Conservation (phyloP, 306 rosid genomes). For the Fagus sylvatica region DNA sequence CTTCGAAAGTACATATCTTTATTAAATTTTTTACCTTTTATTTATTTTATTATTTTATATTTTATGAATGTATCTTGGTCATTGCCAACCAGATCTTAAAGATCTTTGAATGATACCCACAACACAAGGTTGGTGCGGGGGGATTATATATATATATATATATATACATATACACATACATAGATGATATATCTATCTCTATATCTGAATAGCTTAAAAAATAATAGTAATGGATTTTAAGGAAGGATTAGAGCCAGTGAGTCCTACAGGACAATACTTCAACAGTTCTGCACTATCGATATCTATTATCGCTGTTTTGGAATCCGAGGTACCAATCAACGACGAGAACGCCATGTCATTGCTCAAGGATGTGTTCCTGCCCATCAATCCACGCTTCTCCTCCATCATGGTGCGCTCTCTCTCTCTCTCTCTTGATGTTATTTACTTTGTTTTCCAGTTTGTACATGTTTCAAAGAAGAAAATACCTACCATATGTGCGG, state of each 20-base stretch:
- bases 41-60: too few species aligned
- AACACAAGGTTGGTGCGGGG: too few species aligned
- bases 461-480: too few species aligned
- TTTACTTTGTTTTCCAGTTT: not conserved
- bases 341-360: constrained; percentile 20
- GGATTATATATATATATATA: too few species aligned
- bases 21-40: too few species aligned
- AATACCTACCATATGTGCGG: not conserved
- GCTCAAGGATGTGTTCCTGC: constrained; percentile 38
- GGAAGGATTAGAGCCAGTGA: constrained; percentile 41
- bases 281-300: constrained; percentile 34
- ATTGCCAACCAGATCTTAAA: too few species aligned
- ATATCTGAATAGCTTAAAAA: not conserved
- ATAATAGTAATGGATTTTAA: not conserved
- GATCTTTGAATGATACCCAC: too few species aligned
- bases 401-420: constrained; percentile 43
- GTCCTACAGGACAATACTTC: constrained; percentile 49
- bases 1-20: too few species aligned
- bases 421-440: not conserved
- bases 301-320: constrained; percentile 39
- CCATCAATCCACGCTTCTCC: constrained; percentile 52
- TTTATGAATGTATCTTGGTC: too few species aligned
- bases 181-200: too few species aligned
- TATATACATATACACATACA: too few species aligned
- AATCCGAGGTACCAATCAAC: constrained; percentile 37